phyloP scores from a whole-genome alignment of 805 yeast species.

The Hanseniaspora hatyaiensis region DNA sequence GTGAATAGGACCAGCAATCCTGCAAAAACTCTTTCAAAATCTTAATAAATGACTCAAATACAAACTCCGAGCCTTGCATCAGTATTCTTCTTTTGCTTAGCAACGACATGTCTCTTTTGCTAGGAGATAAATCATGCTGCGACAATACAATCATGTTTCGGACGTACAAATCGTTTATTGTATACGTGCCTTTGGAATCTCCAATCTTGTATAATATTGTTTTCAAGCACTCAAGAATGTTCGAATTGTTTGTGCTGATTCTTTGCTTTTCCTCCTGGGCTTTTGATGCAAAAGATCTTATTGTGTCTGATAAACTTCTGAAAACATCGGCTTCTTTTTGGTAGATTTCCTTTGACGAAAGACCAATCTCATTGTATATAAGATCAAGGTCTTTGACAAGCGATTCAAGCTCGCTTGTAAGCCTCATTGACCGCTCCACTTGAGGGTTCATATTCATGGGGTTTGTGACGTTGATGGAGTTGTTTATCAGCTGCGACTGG shows the following conservation, averaged over 20 bases:
- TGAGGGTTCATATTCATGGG: constrained; percentile 19
- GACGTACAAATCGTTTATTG: constrained; percentile 34
- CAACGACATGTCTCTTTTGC: constrained; percentile 27
- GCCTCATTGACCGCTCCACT: constrained; percentile 26
- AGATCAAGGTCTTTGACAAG: constrained; percentile 34
- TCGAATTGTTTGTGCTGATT: constrained; percentile 26
- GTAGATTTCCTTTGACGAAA: constrained; percentile 38
- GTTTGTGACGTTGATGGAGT: constrained; percentile 17
- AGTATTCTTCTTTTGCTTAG: constrained; percentile 29
- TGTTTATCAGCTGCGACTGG: constrained; percentile 9
- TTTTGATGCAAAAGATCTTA: constrained; percentile 33
- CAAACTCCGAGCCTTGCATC: constrained; percentile 26
- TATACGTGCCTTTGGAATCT: constrained; percentile 31
- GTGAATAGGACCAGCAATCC: background rate
- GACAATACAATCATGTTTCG: constrained; percentile 29
- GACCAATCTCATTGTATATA: constrained; percentile 45
- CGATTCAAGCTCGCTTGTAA: constrained; percentile 27
- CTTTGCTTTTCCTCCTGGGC: constrained; percentile 31
- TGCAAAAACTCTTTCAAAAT: constrained; percentile 6
- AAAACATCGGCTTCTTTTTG: constrained; percentile 42
- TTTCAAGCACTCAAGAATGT: constrained; percentile 25
- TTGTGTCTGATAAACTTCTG: constrained; percentile 38
- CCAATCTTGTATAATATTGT: constrained; percentile 27
- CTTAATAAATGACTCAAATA: constrained; percentile 20
- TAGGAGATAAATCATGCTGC: constrained; percentile 24